Evolutionary conservation across 306 rosid genomes (phyloP), one percentile per base, ranked within the genome.

Genomic region (Hippophae rhamnoides): DNA sequence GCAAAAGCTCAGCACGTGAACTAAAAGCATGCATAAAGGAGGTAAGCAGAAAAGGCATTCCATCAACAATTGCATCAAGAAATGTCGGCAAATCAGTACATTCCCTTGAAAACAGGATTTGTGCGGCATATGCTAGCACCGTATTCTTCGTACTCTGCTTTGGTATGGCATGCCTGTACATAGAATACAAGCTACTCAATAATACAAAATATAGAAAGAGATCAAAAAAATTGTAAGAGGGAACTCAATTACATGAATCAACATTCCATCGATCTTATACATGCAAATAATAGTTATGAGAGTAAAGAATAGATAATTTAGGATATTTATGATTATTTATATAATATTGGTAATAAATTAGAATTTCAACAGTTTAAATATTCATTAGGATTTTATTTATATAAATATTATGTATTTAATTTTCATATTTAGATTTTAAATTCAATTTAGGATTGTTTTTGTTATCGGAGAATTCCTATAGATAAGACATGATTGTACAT

Each of bases 81-180:
- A 55, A 43, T 58, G 63, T 78, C 66, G 4, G 62, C 53, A 13
- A 58, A 40, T 84, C 79, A 93, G 60, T 88, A 93, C 99, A 93
- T 93, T 47, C 99, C 99, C 84, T 88, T 93, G 88, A 93, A 93
- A 75, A 93, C 94, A 43, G 99, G 99, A 79, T 93, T 93, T 51
- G 97, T 84, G 47, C 99, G 84, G 70, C 99, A 93, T 67, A 93
- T 93, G 81, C 99, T 84, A 25, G 97, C 99, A 60, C 99, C 99
- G 38, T 86, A 65, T 72, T 93, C 99, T 57, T 93, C 99, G 25
- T 93, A 93, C 74, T 93, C 97, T 46, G 84, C 99, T 79, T 93
- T 93, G 56, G 99, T 93, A 74, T 93, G 99, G 71, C 99, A 93
- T 40, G 99, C 96, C 99, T 93, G 90, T 59, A 74, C 58, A 56